Evolutionary conservation across 805 yeast genomes (phyloP).

Genomic region (Saturnispora serradocipensis): DNA sequence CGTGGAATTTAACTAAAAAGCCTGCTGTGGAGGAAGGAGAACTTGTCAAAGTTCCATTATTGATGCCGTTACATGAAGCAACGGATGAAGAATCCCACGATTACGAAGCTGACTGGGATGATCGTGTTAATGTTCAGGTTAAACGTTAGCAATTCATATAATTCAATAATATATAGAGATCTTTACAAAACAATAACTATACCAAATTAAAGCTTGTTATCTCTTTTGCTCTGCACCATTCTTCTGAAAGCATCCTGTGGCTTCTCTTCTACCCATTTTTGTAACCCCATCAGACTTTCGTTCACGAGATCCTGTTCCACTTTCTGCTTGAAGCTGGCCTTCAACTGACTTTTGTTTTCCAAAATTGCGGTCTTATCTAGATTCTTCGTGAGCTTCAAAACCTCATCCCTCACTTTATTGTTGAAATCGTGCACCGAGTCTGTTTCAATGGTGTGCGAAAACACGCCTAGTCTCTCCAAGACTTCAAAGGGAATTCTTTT

Average conservation of each 20-base stretch:
- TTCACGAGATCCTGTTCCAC: conserved; percentile 45
- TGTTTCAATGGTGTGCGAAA: conserved; percentile 47
- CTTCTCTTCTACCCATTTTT: conserved; percentile 59
- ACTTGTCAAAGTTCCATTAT: conserved; percentile 17
- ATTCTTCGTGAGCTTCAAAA: conserved; percentile 29
- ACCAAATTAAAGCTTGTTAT: conserved; percentile 19
- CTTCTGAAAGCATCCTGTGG: conserved; percentile 48
- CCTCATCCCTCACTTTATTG: conserved; percentile 27
- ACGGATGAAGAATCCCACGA: conserved; percentile 46
- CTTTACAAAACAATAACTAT: conserved; percentile 4
- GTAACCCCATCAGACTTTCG: conserved; percentile 63
- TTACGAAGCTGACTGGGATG: conserved; percentile 47
- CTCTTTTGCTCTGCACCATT: conserved; percentile 8
- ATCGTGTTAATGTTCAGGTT: conserved; percentile 19
- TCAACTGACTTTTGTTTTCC: conserved; percentile 38
- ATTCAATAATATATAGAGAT: neutral
- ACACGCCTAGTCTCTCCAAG: conserved; percentile 46
- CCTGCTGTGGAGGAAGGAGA: conserved; percentile 20
- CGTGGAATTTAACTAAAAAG: conserved; percentile 34
- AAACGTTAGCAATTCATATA: conserved; percentile 20
- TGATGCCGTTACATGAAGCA: conserved; percentile 38
- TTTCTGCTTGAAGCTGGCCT: conserved; percentile 22
- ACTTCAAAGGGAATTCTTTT: conserved; percentile 56
- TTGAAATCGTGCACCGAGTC: conserved; percentile 35
- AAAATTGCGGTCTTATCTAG: conserved; percentile 38